Percentiles rank a stretch among this genome's conserved stretches.
phyloP scores from a whole-genome alignment of 306 rosid species.

The Sindora glabra region DNA sequence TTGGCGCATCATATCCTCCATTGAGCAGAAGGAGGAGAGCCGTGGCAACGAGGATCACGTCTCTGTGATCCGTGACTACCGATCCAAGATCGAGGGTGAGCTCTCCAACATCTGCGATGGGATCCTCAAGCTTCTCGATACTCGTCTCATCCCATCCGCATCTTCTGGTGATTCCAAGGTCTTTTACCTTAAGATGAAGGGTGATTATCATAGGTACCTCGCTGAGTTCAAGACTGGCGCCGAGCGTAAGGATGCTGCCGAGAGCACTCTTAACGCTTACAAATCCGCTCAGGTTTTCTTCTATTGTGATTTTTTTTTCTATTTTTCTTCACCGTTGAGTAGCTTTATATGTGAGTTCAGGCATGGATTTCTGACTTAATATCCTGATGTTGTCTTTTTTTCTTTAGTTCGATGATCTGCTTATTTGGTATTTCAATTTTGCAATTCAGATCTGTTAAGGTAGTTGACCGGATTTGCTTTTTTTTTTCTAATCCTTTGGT shows the following conservation, averaged over 20 bases:
- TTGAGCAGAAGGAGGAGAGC: conserved; percentile 99
- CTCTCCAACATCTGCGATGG: conserved; percentile 93
- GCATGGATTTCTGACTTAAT: too few species aligned
- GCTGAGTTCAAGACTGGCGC: conserved; percentile 98
- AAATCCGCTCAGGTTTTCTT: conserved; percentile 82
- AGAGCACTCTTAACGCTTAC: conserved; percentile 91
- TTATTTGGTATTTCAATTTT: not conserved
- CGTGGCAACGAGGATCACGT: conserved; percentile 98
- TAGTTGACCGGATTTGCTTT: not conserved
- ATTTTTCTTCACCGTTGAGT: too few species aligned
- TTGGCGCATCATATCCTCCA: conserved; percentile 96
- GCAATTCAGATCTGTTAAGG: not conserved
- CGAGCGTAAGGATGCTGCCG: conserved; percentile 99
- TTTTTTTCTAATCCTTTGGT: too few species aligned
- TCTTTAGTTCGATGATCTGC: not conserved
- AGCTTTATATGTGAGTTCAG: too few species aligned
- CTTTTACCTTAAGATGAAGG: conserved; percentile 97
- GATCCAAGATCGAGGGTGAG: conserved; percentile 94
- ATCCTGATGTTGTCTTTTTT: not conserved
- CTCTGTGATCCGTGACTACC: conserved; percentile 73
- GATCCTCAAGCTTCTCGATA: conserved; percentile 89
- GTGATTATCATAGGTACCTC: conserved; percentile 90
- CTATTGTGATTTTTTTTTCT: not conserved
- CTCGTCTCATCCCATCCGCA: conserved; percentile 89
- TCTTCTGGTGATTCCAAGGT: conserved; percentile 91